Percentiles rank a stretch among this genome's conserved stretches.
These are phyloP conservation scores for Kuraishia borneana DNA, from an alignment of 805 yeast species.

Conservation along the genomic window DNA sequence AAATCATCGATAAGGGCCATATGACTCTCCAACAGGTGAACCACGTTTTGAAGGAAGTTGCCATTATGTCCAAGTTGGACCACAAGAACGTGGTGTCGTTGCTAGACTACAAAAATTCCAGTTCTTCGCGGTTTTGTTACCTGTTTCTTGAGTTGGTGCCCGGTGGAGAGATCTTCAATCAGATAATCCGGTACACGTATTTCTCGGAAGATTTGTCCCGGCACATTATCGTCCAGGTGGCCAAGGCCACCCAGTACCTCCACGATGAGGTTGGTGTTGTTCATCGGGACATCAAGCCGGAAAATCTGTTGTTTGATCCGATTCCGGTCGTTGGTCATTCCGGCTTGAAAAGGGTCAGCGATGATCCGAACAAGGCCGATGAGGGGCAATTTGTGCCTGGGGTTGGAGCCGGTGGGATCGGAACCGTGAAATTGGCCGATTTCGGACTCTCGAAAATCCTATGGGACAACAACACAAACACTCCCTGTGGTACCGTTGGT, in stretches of 20 bases:
- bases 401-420: conserved; percentile 55
- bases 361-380: conserved; percentile 47
- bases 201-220: conserved; percentile 63
- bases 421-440: conserved; percentile 55
- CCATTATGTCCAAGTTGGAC: conserved; percentile 53
- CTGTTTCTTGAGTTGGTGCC: conserved; percentile 55
- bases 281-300: conserved; percentile 79
- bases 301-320: conserved; percentile 56
- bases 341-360: conserved; percentile 35
- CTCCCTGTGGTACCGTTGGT: conserved; percentile 72
- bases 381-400: conserved; percentile 46
- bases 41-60: conserved; percentile 59
- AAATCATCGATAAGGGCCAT: conserved; percentile 55
- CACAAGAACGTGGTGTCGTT: conserved; percentile 54
- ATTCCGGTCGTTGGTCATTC: conserved; percentile 31
- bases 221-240: conserved; percentile 64
- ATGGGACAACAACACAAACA: conserved; percentile 39
- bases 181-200: conserved; percentile 67
- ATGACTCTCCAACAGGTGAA: conserved; percentile 40
- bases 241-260: conserved; percentile 55
- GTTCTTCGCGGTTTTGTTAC: conserved; percentile 37
- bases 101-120: conserved; percentile 39
- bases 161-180: conserved; percentile 78
- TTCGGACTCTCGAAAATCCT: conserved; percentile 59
- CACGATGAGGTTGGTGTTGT: conserved; percentile 66